Conservation (phyloP, 202 grass and related monocot genomes). For the Brachypodium distachyon region DNA sequence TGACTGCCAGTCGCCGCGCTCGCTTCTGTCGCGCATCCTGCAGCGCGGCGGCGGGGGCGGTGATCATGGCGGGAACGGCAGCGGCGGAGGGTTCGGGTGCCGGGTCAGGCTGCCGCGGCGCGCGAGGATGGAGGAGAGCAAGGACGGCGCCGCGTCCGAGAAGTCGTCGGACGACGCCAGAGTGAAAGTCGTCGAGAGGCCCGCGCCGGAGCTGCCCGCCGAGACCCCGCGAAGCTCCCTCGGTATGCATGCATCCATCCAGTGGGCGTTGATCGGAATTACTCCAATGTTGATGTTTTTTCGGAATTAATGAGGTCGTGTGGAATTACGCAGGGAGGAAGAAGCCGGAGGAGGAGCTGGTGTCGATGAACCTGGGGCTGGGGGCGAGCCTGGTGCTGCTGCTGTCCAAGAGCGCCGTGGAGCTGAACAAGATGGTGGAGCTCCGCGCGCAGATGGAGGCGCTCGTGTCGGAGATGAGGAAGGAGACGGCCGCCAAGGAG, state of each 20-base stretch:
- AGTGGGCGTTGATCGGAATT: neutral
- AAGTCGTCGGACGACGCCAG: neutral
- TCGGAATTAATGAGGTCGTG: neutral
- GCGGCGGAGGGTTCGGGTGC: conserved; percentile 36
- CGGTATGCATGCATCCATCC: neutral
- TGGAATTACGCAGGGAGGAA: conserved; percentile 42
- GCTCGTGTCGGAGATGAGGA: conserved; percentile 59
- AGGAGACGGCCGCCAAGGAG: conserved; percentile 39
- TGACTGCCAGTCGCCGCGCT: conserved; percentile 41
- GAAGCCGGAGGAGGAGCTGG: conserved; percentile 61
- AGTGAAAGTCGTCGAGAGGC: conserved; percentile 41
- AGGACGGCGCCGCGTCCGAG: conserved; percentile 3
- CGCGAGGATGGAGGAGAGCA: conserved; percentile 31
- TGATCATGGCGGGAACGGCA: neutral
- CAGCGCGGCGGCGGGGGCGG: neutral
- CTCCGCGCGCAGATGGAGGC: conserved; percentile 70
- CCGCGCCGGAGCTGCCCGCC: conserved; percentile 13
- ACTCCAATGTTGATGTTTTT: neutral
- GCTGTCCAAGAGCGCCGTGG: conserved; percentile 61
- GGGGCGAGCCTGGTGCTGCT: conserved; percentile 72
- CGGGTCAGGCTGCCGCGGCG: conserved; percentile 56
- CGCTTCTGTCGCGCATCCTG: conserved; percentile 40
- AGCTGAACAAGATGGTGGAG: conserved; percentile 87
- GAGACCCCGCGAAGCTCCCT: conserved; percentile 40
- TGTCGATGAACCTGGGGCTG: conserved; percentile 70